Evolutionary conservation across 352 stramenopile species (phyloP).

Genomic region (Ophiocytium majus): DNA sequence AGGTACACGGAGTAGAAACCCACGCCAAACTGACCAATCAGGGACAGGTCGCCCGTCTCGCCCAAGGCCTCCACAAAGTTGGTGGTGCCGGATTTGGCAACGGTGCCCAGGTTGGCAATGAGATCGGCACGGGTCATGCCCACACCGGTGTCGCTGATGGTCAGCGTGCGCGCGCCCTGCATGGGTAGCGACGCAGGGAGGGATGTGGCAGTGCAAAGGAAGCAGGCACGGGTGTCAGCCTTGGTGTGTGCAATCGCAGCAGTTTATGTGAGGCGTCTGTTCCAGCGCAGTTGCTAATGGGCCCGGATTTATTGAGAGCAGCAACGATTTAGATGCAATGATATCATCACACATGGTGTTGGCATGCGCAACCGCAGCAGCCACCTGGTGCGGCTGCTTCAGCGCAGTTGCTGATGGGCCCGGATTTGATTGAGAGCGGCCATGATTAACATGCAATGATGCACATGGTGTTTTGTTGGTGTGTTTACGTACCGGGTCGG

Average conservation of each 20-base stretch:
- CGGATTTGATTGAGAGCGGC: too few relatives aligned
- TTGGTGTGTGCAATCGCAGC: too few relatives aligned
- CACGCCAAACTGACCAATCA: slow-evolving; percentile 99
- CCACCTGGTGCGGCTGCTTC: too few relatives aligned
- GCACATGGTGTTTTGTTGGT: too few relatives aligned
- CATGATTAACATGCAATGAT: too few relatives aligned
- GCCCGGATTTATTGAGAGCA: too few relatives aligned
- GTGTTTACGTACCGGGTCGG: slow-evolving; percentile 67
- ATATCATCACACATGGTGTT: not conserved
- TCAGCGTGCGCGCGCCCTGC: slow-evolving; percentile 88
- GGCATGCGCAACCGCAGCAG: not conserved
- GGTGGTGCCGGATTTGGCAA: slow-evolving; percentile 96
- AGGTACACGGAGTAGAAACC: slow-evolving; percentile 94
- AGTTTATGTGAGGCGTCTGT: too few relatives aligned
- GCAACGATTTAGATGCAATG: too few relatives aligned
- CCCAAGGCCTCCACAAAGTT: slow-evolving; percentile 96
- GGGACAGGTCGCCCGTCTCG: slow-evolving; percentile 76
- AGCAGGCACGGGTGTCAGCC: too few relatives aligned
- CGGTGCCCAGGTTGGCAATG: slow-evolving; percentile 91
- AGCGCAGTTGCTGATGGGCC: too few relatives aligned
- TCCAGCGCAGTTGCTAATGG: too few relatives aligned
- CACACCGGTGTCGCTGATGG: slow-evolving; percentile 95
- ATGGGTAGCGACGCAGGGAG: not conserved
- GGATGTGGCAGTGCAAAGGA: too few relatives aligned
- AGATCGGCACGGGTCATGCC: slow-evolving; percentile 98